Percentiles rank a stretch among this genome's conserved stretches.
Evolutionary conservation across 176 grass and related monocot species (phyloP).

Genomic region (Carex scoparia): DNA sequence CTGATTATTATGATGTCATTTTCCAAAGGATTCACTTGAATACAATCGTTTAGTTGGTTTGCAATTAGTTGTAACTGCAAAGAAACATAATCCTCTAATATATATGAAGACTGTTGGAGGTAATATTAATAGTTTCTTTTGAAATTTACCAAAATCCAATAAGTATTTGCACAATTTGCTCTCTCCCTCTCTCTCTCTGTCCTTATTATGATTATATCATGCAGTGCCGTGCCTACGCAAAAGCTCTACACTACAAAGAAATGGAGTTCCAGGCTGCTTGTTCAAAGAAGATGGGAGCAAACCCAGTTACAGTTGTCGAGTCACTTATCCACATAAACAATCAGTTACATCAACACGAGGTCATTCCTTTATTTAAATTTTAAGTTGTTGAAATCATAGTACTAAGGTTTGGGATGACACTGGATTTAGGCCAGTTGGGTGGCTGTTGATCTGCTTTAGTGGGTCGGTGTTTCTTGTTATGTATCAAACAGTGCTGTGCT

Average conservation of each 20-base stretch:
- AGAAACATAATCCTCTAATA: background rate
- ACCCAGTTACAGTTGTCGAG: slow-evolving; percentile 92
- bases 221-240: slow-evolving; percentile 94
- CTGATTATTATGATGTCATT: background rate
- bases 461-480: background rate
- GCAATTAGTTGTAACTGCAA: background rate
- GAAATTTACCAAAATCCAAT: slow-evolving; percentile 8
- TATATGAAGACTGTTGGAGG: background rate
- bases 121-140: background rate
- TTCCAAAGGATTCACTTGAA: background rate
- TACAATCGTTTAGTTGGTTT: background rate
- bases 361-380: slow-evolving; percentile 32
- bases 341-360: slow-evolving; percentile 97
- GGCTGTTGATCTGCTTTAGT: background rate
- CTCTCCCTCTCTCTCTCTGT: background rate
- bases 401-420: background rate
- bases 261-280: slow-evolving; percentile 97
- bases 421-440: background rate
- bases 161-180: background rate
- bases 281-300: slow-evolving; percentile 95
- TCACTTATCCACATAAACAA: slow-evolving; percentile 99
- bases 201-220: slow-evolving; percentile 6
- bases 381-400: background rate
- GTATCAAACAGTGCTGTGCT: background rate
- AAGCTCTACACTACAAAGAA: slow-evolving; percentile 99